phyloP scores from a whole-genome alignment of 1,284 basidiomycete species.

The Cutaneotrichosporon sp. region DNA sequence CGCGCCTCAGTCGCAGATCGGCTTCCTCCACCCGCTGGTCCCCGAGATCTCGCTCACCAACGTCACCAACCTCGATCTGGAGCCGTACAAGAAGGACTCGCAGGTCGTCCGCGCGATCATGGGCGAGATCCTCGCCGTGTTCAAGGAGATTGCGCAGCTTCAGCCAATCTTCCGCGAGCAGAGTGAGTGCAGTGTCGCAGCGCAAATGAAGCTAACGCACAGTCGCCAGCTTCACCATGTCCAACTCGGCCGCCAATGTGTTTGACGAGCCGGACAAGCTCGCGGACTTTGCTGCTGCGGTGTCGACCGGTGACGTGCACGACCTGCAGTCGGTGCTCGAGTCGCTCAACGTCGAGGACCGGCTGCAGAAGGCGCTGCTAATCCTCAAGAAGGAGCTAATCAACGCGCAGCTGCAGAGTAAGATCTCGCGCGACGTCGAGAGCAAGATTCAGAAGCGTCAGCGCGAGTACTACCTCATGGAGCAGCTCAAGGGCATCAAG shows the following conservation, averaged over 20 bases:
- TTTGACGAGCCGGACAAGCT: slow-evolving; percentile 98
- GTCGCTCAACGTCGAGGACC: slow-evolving; percentile 79
- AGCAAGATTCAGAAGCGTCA: slow-evolving; percentile 96
- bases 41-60: slow-evolving; percentile 88
- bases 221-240: slow-evolving; percentile 77
- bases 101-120: slow-evolving; percentile 94
- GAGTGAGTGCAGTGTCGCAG: slow-evolving; percentile 52
- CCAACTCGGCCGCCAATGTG: slow-evolving; percentile 92
- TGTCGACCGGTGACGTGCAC: slow-evolving; percentile 83
- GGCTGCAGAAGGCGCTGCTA: slow-evolving; percentile 83
- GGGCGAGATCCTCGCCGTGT: slow-evolving; percentile 93
- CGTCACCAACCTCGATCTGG: slow-evolving; percentile 76
- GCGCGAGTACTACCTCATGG: slow-evolving; percentile 96
- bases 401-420: slow-evolving; percentile 92
- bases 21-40: slow-evolving; percentile 74
- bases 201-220: slow-evolving; percentile 2
- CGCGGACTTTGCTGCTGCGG: slow-evolving; percentile 96
- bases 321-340: slow-evolving; percentile 95
- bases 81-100: slow-evolving; percentile 87
- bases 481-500: slow-evolving; percentile 98
- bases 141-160: slow-evolving; percentile 97
- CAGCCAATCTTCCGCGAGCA: slow-evolving; percentile 98
- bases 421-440: slow-evolving; percentile 92
- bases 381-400: slow-evolving; percentile 98
- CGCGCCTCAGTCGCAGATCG: slow-evolving; percentile 44